phyloP scores from a whole-genome alignment of 331 rosid species.

The Cucumis variabilis region DNA sequence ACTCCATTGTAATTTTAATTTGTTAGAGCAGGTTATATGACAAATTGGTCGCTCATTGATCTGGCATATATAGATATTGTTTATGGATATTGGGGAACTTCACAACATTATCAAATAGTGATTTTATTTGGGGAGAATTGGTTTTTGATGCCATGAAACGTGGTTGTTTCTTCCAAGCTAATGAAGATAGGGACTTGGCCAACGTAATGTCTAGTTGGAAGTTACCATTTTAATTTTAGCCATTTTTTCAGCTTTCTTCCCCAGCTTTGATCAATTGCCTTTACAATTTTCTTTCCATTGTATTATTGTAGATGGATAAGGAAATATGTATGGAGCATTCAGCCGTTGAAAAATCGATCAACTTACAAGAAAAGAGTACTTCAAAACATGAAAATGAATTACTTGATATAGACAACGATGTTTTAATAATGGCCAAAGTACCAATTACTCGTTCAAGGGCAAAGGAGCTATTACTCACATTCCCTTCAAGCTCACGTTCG shows the following conservation, averaged over 20 bases:
- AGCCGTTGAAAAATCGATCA: not conserved
- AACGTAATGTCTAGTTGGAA: slow-evolving; percentile 59
- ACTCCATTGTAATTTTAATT: too few relatives aligned
- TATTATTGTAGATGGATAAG: not conserved
- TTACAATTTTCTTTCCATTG: too few relatives aligned
- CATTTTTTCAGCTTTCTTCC: not conserved
- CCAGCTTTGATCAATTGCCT: not conserved
- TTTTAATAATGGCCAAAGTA: not conserved
- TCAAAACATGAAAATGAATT: not conserved
- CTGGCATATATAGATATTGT: slow-evolving; percentile 51
- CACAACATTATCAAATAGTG: slow-evolving; percentile 38
- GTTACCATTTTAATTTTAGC: slow-evolving; percentile 37
- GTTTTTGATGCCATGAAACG: slow-evolving; percentile 62
- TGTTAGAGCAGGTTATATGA: too few relatives aligned
- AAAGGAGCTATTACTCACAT: not conserved
- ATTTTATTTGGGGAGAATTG: slow-evolving; percentile 61
- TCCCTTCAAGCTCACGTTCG: not conserved
- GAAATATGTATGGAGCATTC: not conserved
- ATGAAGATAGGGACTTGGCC: slow-evolving; percentile 59
- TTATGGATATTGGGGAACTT: slow-evolving; percentile 77
- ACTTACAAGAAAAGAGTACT: not conserved
- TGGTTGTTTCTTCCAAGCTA: slow-evolving; percentile 62
- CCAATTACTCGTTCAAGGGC: not conserved
- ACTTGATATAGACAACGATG: not conserved
- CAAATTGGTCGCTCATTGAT: not conserved